phyloP scores from a whole-genome alignment of 1,284 basidiomycete genomes.

The Mycena sp. region DNA sequence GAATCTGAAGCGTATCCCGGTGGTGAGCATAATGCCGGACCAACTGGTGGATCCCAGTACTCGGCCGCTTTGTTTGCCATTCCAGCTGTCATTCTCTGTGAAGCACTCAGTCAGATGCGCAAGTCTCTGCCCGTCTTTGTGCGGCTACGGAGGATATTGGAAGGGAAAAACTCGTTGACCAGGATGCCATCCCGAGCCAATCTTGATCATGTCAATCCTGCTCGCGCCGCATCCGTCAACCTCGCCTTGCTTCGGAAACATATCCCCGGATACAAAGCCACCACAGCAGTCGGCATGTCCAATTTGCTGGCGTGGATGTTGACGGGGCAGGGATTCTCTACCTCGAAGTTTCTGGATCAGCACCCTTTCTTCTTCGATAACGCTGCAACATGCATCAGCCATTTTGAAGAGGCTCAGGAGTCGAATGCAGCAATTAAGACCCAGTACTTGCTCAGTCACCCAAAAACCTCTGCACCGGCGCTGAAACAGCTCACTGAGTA shows the following conservation, averaged over 20 bases:
- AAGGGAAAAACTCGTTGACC: not conserved
- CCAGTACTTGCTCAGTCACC: not conserved
- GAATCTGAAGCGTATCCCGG: not conserved
- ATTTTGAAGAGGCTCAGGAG: not conserved
- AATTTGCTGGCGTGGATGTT: constrained; percentile 3
- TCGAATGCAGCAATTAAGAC: not conserved
- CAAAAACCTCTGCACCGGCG: not conserved
- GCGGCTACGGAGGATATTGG: not conserved
- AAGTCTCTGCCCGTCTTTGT: not conserved
- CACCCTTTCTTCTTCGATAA: not conserved
- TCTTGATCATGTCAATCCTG: constrained; percentile 1
- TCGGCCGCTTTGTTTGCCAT: not conserved
- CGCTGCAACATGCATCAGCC: not conserved
- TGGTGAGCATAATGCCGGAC: not conserved
- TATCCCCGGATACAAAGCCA: not conserved
- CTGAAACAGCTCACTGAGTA: not conserved
- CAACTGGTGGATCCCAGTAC: not conserved
- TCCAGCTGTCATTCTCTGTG: not conserved
- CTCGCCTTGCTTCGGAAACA: not conserved
- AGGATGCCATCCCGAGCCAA: not conserved
- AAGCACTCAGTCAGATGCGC: not conserved
- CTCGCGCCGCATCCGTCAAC: not conserved
- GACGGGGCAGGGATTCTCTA: not conserved
- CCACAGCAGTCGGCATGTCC: not conserved
- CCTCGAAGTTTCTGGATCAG: not conserved